Evolutionary conservation across 441 rosid species (phyloP).

Genomic region (Aleurites moluccanus): DNA sequence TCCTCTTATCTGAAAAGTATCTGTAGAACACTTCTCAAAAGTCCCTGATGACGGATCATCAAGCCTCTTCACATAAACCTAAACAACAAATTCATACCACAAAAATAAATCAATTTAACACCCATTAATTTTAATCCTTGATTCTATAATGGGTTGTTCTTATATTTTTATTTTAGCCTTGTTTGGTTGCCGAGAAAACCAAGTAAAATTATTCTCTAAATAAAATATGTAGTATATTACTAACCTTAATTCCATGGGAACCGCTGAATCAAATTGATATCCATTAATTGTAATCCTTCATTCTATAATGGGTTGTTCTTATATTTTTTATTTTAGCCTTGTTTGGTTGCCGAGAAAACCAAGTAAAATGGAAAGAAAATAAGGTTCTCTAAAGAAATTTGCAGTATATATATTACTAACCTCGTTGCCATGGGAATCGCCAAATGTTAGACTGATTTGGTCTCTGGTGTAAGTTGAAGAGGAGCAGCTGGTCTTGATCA

Average conservation of each 20-base stretch:
- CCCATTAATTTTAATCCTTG: conserved; percentile 10
- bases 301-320: too few relatives aligned
- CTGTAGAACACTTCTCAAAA: conserved; percentile 47
- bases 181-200: neutral
- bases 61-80: conserved; percentile 45
- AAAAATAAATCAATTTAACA: neutral
- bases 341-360: too few relatives aligned
- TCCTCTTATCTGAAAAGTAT: conserved; percentile 45
- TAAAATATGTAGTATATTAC: too few relatives aligned
- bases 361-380: neutral
- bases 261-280: too few relatives aligned
- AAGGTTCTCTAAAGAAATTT: too few relatives aligned
- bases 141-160: neutral
- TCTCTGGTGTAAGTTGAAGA: conserved; percentile 55
- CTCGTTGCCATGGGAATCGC: conserved; percentile 74
- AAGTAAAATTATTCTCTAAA: too few relatives aligned
- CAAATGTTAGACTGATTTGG: conserved; percentile 60
- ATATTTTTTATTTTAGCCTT: too few relatives aligned
- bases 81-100: neutral
- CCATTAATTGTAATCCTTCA: too few relatives aligned
- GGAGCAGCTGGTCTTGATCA: conserved; percentile 58
- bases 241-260: too few relatives aligned
- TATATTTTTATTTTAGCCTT: neutral
- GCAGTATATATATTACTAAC: conserved; percentile 23
- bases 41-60: conserved; percentile 42